Conservation (phyloP, 306 rosid species). For the Quercus glauca region DNA sequence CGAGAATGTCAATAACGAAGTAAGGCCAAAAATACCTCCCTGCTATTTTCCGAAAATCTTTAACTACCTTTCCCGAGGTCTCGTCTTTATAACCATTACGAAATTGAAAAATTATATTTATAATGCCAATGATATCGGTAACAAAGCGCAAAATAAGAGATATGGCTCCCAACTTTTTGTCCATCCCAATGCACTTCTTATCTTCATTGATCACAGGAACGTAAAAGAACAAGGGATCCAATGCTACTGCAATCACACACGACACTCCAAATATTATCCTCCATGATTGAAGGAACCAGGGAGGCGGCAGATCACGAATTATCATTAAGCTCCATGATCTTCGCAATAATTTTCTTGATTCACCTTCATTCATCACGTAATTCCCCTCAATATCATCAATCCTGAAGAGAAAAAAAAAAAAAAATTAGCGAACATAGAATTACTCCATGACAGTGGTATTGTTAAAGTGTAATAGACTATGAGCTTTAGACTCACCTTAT, state of each 20-base stretch:
- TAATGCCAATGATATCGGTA: constrained; percentile 72
- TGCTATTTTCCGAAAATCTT: constrained; percentile 74
- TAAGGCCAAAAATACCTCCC: constrained; percentile 42
- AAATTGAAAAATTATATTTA: constrained; percentile 79
- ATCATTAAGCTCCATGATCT: too few relatives aligned
- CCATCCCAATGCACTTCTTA: constrained; percentile 60
- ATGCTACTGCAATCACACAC: constrained; percentile 72
- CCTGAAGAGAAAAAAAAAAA: constrained; percentile 53
- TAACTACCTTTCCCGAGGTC: constrained; percentile 36
- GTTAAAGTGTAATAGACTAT: too few relatives aligned
- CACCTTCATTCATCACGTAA: constrained; percentile 51
- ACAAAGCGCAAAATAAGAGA: constrained; percentile 79
- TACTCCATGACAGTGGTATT: too few relatives aligned
- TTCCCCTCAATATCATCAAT: constrained; percentile 59
- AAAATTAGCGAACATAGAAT: too few relatives aligned
- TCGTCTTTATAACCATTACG: constrained; percentile 80
- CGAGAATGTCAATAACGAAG: constrained; percentile 85
- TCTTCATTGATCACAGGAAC: constrained; percentile 67
- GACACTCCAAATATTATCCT: constrained; percentile 84
- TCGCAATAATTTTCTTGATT: constrained; percentile 18
- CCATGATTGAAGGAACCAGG: constrained; percentile 75
- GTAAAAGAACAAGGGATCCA: constrained; percentile 88
- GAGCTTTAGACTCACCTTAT: too few relatives aligned
- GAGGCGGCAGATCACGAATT: constrained; percentile 3
- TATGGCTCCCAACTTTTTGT: constrained; percentile 62